Conservation (phyloP, 2,329 filamentous ascomycete genomes). For the Epichloe sylvatica region DNA sequence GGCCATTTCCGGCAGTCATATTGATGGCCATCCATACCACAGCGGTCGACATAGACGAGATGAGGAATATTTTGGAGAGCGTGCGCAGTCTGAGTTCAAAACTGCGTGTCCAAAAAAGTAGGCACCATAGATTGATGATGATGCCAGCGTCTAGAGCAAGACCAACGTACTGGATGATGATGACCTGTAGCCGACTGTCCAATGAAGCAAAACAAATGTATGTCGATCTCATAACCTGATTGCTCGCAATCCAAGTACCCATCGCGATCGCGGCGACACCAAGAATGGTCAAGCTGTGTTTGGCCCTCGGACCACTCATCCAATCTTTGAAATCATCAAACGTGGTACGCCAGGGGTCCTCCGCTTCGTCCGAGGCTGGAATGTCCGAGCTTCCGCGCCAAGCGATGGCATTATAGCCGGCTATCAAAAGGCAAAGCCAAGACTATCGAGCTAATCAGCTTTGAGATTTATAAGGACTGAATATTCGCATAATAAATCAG, state of each 20-base stretch:
- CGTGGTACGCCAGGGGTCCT: slow-evolving; percentile 34
- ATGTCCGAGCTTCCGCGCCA: slow-evolving; percentile 18
- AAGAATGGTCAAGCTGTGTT: slow-evolving; percentile 21
- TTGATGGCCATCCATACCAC: slow-evolving; percentile 23
- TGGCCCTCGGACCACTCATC: slow-evolving; percentile 28
- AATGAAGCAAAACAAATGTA: slow-evolving; percentile 34
- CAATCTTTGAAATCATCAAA: slow-evolving; percentile 35
- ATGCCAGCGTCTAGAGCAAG: slow-evolving; percentile 33
- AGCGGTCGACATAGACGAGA: slow-evolving; percentile 25
- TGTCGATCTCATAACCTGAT: slow-evolving; percentile 29
- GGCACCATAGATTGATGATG: slow-evolving; percentile 35
- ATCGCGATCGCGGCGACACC: slow-evolving; percentile 26
- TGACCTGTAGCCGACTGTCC: slow-evolving; percentile 24
- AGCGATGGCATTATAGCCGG: slow-evolving; percentile 30
- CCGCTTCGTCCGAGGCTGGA: slow-evolving; percentile 19
- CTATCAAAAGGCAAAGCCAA: slow-evolving; percentile 31
- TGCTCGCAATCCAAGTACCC: slow-evolving; percentile 27
- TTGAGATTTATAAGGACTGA: neutral
- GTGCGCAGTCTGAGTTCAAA: slow-evolving; percentile 32
- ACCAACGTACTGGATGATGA: slow-evolving; percentile 29
- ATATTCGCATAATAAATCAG: neutral
- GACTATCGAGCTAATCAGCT: slow-evolving; percentile 19
- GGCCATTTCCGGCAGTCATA: slow-evolving; percentile 13
- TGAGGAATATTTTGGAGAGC: slow-evolving; percentile 28
- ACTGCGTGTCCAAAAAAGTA: slow-evolving; percentile 36